Conservation (phyloP, 345 rosid genomes). For the Pugionium dolabratum region DNA sequence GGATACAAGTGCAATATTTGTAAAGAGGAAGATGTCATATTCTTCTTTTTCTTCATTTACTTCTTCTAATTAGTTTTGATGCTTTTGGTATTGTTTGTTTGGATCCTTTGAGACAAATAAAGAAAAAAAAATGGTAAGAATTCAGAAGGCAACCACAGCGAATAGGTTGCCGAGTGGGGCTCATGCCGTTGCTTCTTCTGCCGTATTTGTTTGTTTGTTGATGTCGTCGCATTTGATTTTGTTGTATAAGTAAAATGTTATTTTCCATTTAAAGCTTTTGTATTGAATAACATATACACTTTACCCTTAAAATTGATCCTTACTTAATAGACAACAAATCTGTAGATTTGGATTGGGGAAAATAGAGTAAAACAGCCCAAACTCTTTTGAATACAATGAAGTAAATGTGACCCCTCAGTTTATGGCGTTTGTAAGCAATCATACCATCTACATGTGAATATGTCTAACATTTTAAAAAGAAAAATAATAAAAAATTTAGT, state of each 20-base stretch:
- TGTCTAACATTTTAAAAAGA: neutral
- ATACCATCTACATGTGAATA: conserved; percentile 29
- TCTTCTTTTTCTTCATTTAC: too few species aligned
- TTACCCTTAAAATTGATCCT: conserved; percentile 6
- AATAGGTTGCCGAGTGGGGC: conserved; percentile 43
- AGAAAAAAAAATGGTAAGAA: conserved; percentile 11
- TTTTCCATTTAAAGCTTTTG: neutral
- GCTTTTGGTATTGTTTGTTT: conserved; percentile 21
- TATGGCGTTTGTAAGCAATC: conserved; percentile 28
- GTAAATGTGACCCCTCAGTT: conserved; percentile 28
- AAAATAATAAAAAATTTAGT: too few species aligned
- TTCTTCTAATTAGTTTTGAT: conserved; percentile 3
- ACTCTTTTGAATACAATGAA: conserved; percentile 13
- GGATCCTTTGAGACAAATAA: conserved; percentile 16
- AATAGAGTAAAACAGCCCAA: neutral
- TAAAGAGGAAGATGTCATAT: neutral
- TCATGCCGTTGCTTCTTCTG: conserved; percentile 33
- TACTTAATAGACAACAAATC: neutral
- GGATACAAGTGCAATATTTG: conserved; percentile 16
- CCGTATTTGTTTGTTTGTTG: neutral
- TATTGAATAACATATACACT: conserved; percentile 13
- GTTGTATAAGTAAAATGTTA: neutral
- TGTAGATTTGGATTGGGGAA: neutral
- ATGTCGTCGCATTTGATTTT: conserved; percentile 4
- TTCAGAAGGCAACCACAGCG: conserved; percentile 25